Evolutionary conservation across 2,329 filamentous ascomycete species (phyloP).

Genomic region (Lachnellula arida): DNA sequence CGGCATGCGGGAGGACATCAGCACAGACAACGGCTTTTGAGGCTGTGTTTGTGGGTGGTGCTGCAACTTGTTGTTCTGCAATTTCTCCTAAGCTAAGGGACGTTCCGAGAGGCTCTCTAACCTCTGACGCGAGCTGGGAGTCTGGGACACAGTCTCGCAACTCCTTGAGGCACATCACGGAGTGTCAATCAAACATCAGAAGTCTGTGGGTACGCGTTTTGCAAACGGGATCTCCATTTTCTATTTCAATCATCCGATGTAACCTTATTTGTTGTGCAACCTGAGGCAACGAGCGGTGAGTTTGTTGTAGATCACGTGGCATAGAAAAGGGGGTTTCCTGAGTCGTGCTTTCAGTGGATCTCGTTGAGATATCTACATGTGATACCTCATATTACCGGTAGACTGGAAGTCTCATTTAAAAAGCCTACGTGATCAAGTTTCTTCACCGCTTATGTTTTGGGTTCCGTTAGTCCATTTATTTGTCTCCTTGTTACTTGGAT

Average conservation of each 20-base stretch:
- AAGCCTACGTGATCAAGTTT: background rate
- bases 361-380: no score
- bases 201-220: constrained; percentile 2
- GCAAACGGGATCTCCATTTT: background rate
- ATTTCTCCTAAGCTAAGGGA: background rate
- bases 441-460: background rate
- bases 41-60: constrained; percentile 4
- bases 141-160: background rate
- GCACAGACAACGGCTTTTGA: constrained; percentile 4
- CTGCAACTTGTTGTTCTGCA: background rate
- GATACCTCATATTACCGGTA: background rate
- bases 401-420: background rate
- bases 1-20: background rate
- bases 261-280: constrained; percentile 1
- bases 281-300: constrained; percentile 1
- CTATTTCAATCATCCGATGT: constrained; percentile 12
- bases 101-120: background rate
- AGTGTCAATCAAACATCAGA: constrained; percentile 12
- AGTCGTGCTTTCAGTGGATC: background rate
- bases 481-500: no score
- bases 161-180: constrained; percentile 16
- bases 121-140: constrained; percentile 12
- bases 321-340: background rate
- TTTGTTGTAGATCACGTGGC: background rate
- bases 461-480: background rate